Conservation (phyloP, 495 filamentous ascomycete species). For the Aspergillus baeticus region DNA sequence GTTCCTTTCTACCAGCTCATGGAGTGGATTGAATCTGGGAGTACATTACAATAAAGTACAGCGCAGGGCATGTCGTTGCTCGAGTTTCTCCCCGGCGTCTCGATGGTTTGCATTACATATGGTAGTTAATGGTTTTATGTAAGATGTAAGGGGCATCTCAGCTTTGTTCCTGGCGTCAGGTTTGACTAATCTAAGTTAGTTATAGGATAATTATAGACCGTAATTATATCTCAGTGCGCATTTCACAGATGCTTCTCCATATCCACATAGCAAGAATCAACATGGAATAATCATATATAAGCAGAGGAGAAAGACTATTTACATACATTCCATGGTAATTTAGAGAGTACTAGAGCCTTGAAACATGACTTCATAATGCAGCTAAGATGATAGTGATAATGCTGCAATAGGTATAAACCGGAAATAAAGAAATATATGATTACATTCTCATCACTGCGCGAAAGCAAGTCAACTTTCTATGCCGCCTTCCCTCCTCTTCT, state of each 20-base stretch:
- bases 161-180: neutral
- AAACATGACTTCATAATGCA: neutral
- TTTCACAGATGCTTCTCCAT: too few relatives aligned
- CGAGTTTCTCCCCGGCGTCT: neutral
- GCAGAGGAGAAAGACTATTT: too few relatives aligned
- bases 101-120: neutral
- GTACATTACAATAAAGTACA: too few relatives aligned
- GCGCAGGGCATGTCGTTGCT: neutral
- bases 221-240: neutral
- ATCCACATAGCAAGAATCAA: too few relatives aligned
- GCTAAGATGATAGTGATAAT: neutral
- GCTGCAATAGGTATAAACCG: neutral
- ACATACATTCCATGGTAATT: too few relatives aligned
- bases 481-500: conserved; percentile 27
- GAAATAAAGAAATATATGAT: neutral
- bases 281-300: too few relatives aligned
- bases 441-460: neutral
- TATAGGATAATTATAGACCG: too few relatives aligned
- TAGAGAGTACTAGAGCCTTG: neutral
- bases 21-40: neutral
- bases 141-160: neutral
- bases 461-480: conserved; percentile 11
- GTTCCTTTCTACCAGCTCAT: neutral
- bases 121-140: neutral
- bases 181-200: too few relatives aligned